Evolutionary conservation across 805 yeast species (phyloP).

Genomic region (Yarrowia divulgata): DNA sequence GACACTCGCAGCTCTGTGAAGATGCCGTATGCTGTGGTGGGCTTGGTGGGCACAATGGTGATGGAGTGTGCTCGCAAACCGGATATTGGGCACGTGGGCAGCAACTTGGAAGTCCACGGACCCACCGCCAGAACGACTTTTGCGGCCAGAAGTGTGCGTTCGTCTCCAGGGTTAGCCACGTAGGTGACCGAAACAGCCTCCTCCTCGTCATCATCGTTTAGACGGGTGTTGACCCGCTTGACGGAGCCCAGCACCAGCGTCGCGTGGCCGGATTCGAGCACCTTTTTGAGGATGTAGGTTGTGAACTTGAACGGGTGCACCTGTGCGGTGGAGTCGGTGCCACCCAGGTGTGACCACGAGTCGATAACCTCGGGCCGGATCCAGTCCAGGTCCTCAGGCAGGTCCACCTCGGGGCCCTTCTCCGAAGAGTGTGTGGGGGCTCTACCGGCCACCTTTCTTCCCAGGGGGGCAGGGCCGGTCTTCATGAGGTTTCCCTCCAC

Average conservation of each 20-base stretch:
- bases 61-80: slow-evolving; percentile 96
- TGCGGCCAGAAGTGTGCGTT: slow-evolving; percentile 61
- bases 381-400: slow-evolving; percentile 78
- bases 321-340: slow-evolving; percentile 88
- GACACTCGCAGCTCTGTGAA: slow-evolving; percentile 85
- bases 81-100: slow-evolving; percentile 92
- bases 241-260: slow-evolving; percentile 87
- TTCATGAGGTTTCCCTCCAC: slow-evolving; percentile 77
- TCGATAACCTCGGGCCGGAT: slow-evolving; percentile 67
- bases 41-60: slow-evolving; percentile 80
- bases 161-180: slow-evolving; percentile 32
- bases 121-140: slow-evolving; percentile 88
- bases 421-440: slow-evolving; percentile 38
- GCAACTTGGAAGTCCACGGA: slow-evolving; percentile 93
- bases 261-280: slow-evolving; percentile 82
- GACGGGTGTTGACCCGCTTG: slow-evolving; percentile 56
- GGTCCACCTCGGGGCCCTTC: slow-evolving; percentile 37
- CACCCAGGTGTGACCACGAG: slow-evolving; percentile 83
- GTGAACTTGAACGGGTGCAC: slow-evolving; percentile 96
- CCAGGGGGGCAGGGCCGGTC: slow-evolving; percentile 41
- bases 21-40: slow-evolving; percentile 91
- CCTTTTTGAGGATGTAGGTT: slow-evolving; percentile 77
- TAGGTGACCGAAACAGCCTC: slow-evolving; percentile 53
- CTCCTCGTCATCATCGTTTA: slow-evolving; percentile 53
- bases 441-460: slow-evolving; percentile 38